Evolutionary conservation across 345 rosid genomes (phyloP), one percentile per base, ranked within the genome.

Genomic region (Euclidium syriacum): DNA sequence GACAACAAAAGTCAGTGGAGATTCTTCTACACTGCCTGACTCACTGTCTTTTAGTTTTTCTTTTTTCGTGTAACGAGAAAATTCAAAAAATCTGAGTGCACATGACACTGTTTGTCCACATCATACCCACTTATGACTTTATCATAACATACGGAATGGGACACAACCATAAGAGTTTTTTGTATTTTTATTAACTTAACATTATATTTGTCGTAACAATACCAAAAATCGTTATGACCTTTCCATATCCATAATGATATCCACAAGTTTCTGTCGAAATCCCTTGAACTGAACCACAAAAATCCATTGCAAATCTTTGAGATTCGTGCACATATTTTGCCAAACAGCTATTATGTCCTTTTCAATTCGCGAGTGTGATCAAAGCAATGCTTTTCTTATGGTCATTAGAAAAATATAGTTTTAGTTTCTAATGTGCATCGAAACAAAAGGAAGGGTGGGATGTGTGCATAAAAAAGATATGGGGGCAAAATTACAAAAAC

Each of bases 71-170:
- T 9, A 51, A 58, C 35, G 10, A 42, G n/a, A 19, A 26, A 34
- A 10, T 17, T 51, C 38, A 68, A 60, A 68, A 60, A 62, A 53
- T 44, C 17, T 27, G 62, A 61, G 73, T 69, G 69, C 68, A 70
- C 68, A 62, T 70, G 69, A 47, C 68, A 29, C 11, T 54, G 51
- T 54, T 62, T 68, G 74, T 63, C 74, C 57, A 58, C 65, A 68
- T 44, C 6, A 44, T 39, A 50, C 35, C 59, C 72, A 62, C 74
- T 70, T 38, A 27, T 10, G 56, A 69, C 73, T 61, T 52, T 69
- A 69, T 53, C 68, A 52, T 5, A 44, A 44, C 62, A 52, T 55
- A 61, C 52, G 29, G 62, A 61, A 52, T 52, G 56, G 32, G 67
- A 36, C 15, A 69, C 73, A 34, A 42, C 25, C 40, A 38, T 26